phyloP scores from a whole-genome alignment of 2,329 filamentous ascomycete species.

The Trichoderma atroviride region DNA sequence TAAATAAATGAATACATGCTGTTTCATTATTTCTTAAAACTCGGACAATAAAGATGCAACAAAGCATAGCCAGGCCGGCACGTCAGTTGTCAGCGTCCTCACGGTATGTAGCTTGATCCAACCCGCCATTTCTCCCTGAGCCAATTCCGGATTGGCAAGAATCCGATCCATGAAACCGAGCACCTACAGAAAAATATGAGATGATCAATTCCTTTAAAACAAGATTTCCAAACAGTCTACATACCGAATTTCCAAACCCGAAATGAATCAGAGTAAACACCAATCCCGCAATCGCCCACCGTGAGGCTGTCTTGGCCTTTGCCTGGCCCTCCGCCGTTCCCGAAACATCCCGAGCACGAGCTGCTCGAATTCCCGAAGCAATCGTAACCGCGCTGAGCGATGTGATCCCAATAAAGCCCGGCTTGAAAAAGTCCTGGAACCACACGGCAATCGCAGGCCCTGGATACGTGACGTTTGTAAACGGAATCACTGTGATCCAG shows the following conservation, averaged over 20 bases:
- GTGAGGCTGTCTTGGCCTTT: conserved; percentile 9
- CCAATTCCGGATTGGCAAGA: conserved; percentile 16
- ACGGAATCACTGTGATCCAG: conserved; percentile 27
- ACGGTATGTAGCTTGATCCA: conserved; percentile 23
- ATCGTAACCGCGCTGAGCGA: conserved; percentile 26
- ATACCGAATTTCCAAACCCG: conserved; percentile 21
- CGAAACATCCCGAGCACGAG: not conserved
- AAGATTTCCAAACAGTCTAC: not conserved
- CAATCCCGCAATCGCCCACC: conserved; percentile 21
- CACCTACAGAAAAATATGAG: conserved; percentile 1
- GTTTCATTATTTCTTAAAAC: not conserved
- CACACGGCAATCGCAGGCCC: conserved; percentile 28
- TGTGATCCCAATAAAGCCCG: conserved; percentile 28
- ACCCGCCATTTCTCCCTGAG: conserved; percentile 23
- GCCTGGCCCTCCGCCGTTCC: not conserved
- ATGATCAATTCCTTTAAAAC: no score
- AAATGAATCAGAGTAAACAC: conserved; percentile 23
- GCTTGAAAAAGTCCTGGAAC: conserved; percentile 29
- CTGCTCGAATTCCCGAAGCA: conserved; percentile 17
- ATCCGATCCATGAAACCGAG: conserved; percentile 22
- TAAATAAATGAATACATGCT: not conserved
- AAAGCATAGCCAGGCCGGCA: conserved; percentile 25
- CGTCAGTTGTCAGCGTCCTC: conserved; percentile 23
- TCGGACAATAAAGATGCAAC: conserved; percentile 10
- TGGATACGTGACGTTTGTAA: conserved; percentile 23